phyloP scores from a whole-genome alignment of 2,329 filamentous ascomycete species.

The Myriosclerotinia duriaeana region DNA sequence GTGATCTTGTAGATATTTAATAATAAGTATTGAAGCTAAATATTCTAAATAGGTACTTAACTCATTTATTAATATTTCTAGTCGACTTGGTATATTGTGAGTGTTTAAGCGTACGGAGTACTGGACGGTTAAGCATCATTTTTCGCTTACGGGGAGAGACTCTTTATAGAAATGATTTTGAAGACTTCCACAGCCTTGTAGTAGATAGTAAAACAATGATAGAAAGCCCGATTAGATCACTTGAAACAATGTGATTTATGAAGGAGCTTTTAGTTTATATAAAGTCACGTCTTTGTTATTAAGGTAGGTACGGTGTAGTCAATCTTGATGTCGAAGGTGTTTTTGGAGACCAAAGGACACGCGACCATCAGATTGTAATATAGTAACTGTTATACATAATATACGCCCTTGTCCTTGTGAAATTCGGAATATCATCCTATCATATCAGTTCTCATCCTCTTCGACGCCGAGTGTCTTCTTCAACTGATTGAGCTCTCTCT shows the following conservation, averaged over 20 bases:
- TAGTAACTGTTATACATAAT: slow-evolving; percentile 13
- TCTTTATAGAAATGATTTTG: not conserved
- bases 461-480: slow-evolving; percentile 39
- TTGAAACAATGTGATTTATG: not conserved
- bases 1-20: not conserved
- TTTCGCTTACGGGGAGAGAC: slow-evolving; percentile 13
- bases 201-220: not conserved
- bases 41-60: not conserved
- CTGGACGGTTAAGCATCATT: not conserved
- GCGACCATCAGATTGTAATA: too few relatives aligned
- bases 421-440: slow-evolving; percentile 3
- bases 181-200: not conserved
- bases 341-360: too few relatives aligned
- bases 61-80: not conserved
- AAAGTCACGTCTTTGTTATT: slow-evolving; percentile 16
- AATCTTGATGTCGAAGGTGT: too few relatives aligned
- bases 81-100: not conserved
- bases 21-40: not conserved
- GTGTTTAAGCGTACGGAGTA: not conserved
- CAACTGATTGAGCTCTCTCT: slow-evolving; percentile 37
- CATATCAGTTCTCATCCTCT: slow-evolving; percentile 31
- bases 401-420: not conserved
- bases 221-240: not conserved
- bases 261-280: not conserved
- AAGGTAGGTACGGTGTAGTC: not conserved